A percentile compares a stretch with the other conserved stretches of the same genome.
Conservation (phyloP, 345 rosid genomes). For the Cardamine occulta region DNA sequence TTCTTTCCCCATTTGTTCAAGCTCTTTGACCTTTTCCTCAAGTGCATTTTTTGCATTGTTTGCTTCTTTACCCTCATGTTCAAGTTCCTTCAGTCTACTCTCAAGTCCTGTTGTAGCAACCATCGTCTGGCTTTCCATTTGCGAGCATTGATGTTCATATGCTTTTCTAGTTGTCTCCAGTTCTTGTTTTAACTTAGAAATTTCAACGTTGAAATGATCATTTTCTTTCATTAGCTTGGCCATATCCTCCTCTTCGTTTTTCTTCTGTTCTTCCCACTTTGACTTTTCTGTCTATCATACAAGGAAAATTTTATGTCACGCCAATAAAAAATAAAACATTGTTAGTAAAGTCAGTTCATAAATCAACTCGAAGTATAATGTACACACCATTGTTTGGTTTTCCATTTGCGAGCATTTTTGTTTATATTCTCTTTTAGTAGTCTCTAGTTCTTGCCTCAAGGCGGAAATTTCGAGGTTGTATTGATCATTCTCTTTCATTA, state of each 20-base stretch:
- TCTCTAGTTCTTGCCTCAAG: conserved; percentile 57
- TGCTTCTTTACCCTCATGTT: conserved; percentile 58
- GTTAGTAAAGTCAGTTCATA: not conserved
- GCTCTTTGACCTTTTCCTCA: conserved; percentile 57
- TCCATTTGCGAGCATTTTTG: conserved; percentile 56
- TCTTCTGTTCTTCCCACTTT: conserved; percentile 55
- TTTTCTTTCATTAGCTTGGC: conserved; percentile 50
- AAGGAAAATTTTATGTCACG: not conserved
- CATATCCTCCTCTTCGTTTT: conserved; percentile 49
- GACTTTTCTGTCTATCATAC: conserved; percentile 51
- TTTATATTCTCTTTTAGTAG: conserved; percentile 52
- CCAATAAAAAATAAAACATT: not conserved
- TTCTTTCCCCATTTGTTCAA: conserved; percentile 64
- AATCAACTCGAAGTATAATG: conserved; percentile 1
- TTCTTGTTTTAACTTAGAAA: conserved; percentile 51
- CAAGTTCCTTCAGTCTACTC: conserved; percentile 59
- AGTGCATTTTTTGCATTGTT: conserved; percentile 49
- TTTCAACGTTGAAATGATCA: conserved; percentile 45
- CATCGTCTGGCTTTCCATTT: conserved; percentile 66
- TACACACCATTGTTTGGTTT: conserved; percentile 54
- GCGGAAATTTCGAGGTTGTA: conserved; percentile 43
- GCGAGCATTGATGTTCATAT: conserved; percentile 52
- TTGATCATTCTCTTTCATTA: conserved; percentile 49
- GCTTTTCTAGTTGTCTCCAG: conserved; percentile 53
- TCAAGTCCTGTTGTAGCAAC: conserved; percentile 50